Base-by-base conservation (phyloP, 106 monocot genomes). In the Allium fistulosum region DNA sequence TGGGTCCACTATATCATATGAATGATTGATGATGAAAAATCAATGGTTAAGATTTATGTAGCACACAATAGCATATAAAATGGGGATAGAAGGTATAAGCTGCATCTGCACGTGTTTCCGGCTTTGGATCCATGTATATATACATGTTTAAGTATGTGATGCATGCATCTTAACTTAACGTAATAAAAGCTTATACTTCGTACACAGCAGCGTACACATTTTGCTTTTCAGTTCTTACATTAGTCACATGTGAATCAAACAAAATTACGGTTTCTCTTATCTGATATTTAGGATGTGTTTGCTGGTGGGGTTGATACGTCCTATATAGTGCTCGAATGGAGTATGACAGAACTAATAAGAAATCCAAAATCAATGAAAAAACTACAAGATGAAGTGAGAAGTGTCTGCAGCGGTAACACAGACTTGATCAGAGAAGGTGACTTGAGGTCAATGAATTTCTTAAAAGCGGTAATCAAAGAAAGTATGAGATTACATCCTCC, bases 241-340 rank as follows among this genome's bases (percentile, higher is more conserved):
- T 37, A 5, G 37, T 37, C 6, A 47, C 17, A 11, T 12, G 11
- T 26, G n/a, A 6, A 45, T 47, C 8, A 45, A 13, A 50, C 68
- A 37, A 37, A 37, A 37, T 37, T 37, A 37, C 37, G 37, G 37
- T 37, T 37, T 37, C 2, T 4, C 4, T 37, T 37, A 37, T 4
- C 5, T 37, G 37, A 37, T 37, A 37, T 37, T 4, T 37, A 80
- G 80, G 75, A 80, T 63, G 3, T 74, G 60, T 51, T 71, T 16
- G 75, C 65, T 7, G 80, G 75, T 6, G 80, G 80, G 11, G 71
- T 71, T 17, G 80, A 75, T 48, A 75, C 80, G 8, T 66, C 64
- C 2, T 58, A 11, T 60, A 47, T 71, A 37, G 51, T 16, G 45
- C 70, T 80, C 47, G 74, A 71, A 8, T 80, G 80, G 80, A 15